phyloP scores from a whole-genome alignment of 2,329 filamentous ascomycete genomes.

The Neoarthrinium moseri region DNA sequence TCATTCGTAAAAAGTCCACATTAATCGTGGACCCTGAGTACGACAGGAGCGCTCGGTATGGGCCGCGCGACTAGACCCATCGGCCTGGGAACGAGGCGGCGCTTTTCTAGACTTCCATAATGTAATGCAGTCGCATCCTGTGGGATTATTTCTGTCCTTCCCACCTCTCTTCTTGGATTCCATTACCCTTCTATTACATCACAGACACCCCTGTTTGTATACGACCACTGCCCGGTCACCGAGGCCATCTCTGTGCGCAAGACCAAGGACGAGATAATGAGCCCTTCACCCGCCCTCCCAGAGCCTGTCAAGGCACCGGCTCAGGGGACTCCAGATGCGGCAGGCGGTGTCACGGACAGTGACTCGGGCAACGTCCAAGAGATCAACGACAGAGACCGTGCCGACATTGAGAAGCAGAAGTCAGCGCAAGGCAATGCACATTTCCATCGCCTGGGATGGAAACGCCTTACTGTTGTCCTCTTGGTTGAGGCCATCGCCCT shows the following conservation, averaged over 20 bases:
- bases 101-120: conserved; percentile 1
- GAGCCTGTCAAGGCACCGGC: not conserved
- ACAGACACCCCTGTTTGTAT: not conserved
- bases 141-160: not conserved
- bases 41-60: not conserved
- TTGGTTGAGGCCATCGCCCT: conserved; percentile 58
- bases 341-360: conserved; percentile 1
- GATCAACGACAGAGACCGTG: not conserved
- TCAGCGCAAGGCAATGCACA: conserved; percentile 43
- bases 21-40: conserved; percentile 1
- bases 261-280: not conserved
- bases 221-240: not conserved
- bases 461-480: conserved; percentile 52
- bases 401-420: conserved; percentile 5
- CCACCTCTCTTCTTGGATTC: conserved; percentile 1
- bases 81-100: not conserved
- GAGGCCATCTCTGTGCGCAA: not conserved
- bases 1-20: not conserved
- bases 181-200: conserved; percentile 3
- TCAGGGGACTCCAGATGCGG: not conserved
- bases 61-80: not conserved
- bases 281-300: not conserved
- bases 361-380: not conserved
- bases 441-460: conserved; percentile 55
- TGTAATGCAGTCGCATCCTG: not conserved